A percentile compares a stretch with the other conserved stretches of the same genome.
These are phyloP conservation scores for Mortierella sp. DNA, from an alignment of 371 early-diverging fungal species.

Conservation along the genomic window DNA sequence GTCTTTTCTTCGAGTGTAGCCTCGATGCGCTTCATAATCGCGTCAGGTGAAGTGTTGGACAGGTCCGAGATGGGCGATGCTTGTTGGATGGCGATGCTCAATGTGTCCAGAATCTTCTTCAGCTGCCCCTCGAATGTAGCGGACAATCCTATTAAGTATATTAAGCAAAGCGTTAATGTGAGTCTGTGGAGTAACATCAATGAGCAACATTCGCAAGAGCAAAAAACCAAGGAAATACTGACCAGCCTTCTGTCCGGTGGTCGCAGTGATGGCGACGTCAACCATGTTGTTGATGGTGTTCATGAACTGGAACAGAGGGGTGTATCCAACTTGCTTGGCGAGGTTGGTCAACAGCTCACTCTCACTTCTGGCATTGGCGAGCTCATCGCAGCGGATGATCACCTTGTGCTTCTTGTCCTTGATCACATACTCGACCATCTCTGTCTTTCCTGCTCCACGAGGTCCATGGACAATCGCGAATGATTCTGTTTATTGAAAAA, in stretches of 20 bases:
- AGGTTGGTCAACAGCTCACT: conserved; percentile 73
- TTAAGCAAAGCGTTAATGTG: neutral
- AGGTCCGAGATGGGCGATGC: conserved; percentile 32
- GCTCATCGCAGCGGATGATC: conserved; percentile 81
- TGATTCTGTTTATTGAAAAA: conserved; percentile 59
- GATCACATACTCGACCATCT: conserved; percentile 65
- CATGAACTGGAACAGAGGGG: conserved; percentile 86
- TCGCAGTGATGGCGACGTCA: conserved; percentile 84
- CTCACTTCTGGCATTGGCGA: conserved; percentile 80
- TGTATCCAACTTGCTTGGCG: conserved; percentile 84
- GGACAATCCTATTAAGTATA: conserved; percentile 53
- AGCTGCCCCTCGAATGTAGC: conserved; percentile 71
- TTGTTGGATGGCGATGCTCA: conserved; percentile 63
- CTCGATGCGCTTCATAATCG: conserved; percentile 42
- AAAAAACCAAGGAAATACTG: neutral
- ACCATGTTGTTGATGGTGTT: conserved; percentile 76
- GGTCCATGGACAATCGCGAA: conserved; percentile 74
- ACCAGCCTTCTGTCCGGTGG: conserved; percentile 89
- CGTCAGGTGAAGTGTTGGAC: conserved; percentile 31
- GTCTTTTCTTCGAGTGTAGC: conserved; percentile 32
- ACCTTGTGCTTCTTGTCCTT: conserved; percentile 73
- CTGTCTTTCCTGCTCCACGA: conserved; percentile 72
- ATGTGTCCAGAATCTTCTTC: conserved; percentile 69
- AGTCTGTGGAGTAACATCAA: too few species aligned
- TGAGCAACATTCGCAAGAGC: neutral